A percentile compares a stretch with the other conserved stretches of the same genome.
These are phyloP conservation scores for Racocetra persica DNA, from an alignment of 371 early-diverging fungal genomes.

Conservation along the genomic window DNA sequence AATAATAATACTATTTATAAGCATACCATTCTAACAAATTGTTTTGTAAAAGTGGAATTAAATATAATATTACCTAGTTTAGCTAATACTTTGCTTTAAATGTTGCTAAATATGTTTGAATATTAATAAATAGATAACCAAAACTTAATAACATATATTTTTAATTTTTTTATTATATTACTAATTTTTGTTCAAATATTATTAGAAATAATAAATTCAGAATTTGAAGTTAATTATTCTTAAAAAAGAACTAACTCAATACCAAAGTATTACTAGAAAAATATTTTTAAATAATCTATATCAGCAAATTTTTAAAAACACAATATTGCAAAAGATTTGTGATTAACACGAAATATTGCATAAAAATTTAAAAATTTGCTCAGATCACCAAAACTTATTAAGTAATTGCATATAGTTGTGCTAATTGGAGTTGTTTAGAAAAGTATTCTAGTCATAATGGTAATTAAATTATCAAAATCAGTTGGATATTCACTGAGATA, in stretches of 20 bases:
- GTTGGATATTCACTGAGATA: too few species aligned
- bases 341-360: too few species aligned
- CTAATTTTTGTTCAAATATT: not conserved
- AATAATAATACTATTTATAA: not conserved
- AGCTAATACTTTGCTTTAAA: not conserved
- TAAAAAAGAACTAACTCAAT: not conserved
- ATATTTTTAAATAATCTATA: not conserved
- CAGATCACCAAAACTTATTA: too few species aligned
- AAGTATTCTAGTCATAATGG: too few species aligned
- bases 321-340: too few species aligned
- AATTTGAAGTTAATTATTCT: not conserved
- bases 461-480: too few species aligned
- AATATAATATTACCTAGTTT: slow-evolving; percentile 12
- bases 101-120: not conserved
- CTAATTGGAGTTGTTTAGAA: too few species aligned
- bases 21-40: not conserved
- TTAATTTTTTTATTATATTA: slow-evolving; percentile 2
- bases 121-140: not conserved
- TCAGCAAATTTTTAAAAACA: too few species aligned
- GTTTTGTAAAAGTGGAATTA: slow-evolving; percentile 1
- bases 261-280: not conserved
- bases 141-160: not conserved
- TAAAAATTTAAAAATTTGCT: too few species aligned
- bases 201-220: not conserved
- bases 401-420: too few species aligned